Percentiles rank a stretch among this genome's conserved stretches.
Evolutionary conservation across 2,329 filamentous ascomycete species (phyloP).

Genomic region (Metarhizium anisopliae): DNA sequence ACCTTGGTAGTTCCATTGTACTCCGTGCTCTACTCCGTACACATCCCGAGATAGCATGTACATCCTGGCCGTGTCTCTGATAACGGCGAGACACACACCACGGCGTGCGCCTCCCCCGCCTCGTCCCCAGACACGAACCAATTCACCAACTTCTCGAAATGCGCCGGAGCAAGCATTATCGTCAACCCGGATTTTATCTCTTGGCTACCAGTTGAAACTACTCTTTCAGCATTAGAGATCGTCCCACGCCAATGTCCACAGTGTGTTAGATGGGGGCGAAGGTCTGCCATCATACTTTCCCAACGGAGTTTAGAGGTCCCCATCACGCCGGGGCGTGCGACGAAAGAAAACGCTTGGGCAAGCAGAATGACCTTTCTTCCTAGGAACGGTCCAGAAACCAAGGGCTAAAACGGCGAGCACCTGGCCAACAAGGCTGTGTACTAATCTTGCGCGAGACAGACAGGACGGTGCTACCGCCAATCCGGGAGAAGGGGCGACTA

Average conservation of each 20-base stretch:
- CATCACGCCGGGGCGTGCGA: conserved; percentile 1
- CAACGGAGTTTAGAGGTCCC: conserved; percentile 1
- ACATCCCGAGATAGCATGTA: neutral
- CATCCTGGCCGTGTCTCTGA: conserved; percentile 1
- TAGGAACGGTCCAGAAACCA: conserved; percentile 3
- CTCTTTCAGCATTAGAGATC: no score
- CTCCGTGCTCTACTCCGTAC: neutral
- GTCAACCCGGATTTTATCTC: no score
- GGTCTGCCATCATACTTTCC: conserved; percentile 3
- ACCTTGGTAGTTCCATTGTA: neutral
- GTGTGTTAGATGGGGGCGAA: neutral
- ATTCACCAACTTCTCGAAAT: neutral
- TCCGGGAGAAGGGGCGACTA: neutral
- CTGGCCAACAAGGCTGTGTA: neutral
- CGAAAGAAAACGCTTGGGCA: neutral
- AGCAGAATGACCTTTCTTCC: neutral
- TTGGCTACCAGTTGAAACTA: no score
- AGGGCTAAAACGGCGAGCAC: neutral
- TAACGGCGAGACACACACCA: neutral
- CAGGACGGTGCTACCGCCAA: neutral
- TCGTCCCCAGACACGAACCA: neutral
- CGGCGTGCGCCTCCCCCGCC: neutral
- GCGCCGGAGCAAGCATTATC: neutral
- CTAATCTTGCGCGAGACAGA: neutral
- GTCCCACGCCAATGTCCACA: neutral